These are phyloP conservation scores for Deinandra increscens DNA, from an alignment of 129 eudicot species.

Conservation along the genomic window DNA sequence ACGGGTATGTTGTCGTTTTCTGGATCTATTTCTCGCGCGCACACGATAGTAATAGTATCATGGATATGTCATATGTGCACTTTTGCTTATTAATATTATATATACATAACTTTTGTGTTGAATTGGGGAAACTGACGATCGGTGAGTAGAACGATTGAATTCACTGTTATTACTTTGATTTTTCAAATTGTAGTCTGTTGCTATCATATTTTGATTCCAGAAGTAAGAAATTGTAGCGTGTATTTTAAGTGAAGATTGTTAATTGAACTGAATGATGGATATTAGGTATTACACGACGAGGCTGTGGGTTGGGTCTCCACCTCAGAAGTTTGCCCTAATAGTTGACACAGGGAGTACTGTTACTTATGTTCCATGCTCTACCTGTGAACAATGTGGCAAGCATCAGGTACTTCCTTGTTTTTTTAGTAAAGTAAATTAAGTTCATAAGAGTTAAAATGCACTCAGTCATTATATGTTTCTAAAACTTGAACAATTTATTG, in stretches of 20 bases:
- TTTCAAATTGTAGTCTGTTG: constrained; percentile 7
- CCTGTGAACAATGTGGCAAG: constrained; percentile 88
- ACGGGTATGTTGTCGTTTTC: constrained; percentile 50
- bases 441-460: neutral
- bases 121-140: constrained; percentile 9
- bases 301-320: constrained; percentile 81
- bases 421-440: neutral
- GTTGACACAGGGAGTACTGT: constrained; percentile 94
- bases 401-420: constrained; percentile 61
- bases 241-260: neutral
- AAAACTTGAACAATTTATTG: neutral
- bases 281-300: constrained; percentile 87
- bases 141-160: neutral
- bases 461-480: neutral
- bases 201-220: constrained; percentile 2
- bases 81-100: neutral
- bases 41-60: neutral
- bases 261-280: constrained; percentile 21
- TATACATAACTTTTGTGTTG: neutral
- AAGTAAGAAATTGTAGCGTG: neutral
- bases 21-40: constrained; percentile 2
- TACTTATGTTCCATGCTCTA: constrained; percentile 92
- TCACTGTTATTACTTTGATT: neutral
- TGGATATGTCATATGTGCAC: constrained; percentile 5
- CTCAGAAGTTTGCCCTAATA: constrained; percentile 78